Evolutionary conservation across 257 asterid species (phyloP), one percentile per base, ranked within the genome.

Genomic region (Salvia rosmarinus): DNA sequence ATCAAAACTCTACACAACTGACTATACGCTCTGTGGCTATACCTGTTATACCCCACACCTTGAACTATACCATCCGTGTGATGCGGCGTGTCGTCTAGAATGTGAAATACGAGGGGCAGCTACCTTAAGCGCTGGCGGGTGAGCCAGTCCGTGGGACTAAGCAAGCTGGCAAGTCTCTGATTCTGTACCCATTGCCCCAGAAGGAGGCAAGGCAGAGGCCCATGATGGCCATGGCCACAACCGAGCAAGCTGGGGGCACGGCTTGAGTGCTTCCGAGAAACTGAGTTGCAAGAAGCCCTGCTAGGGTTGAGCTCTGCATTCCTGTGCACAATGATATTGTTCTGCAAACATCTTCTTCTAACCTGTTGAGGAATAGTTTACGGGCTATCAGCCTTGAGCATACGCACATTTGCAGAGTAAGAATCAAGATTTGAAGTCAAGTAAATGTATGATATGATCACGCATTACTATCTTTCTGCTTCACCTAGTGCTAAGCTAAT

Each of bases 151-250:
- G 81, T 6, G 84, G 85, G 70, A 72, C 34, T 14, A 86, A 66
- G 52, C 67, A 59, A 5, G 82, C 66, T 0, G 83, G 82, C n/a
- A 89, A 35, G 73, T 88, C 94, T 75, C 97, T 75, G 77, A 95
- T 84, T 49, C 91, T 82, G 56, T 19, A 80, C 19, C 97, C 96
- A 10, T 78, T 78, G 5, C 99, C 99, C 99, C 99, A 95, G 84
- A 88, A 95, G 2, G 98, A 92, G 67, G 99, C 98, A 5, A 95
- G 89, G 66, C 95, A 85, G 32, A 95, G 97, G 60, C 99, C 99
- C 99, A 95, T 89, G 77, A 91, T 91, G 14, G 99, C 98, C 99
- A 91, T 91, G 65, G 92, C 90, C 4, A 95, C 96, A 1, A 91
- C 97, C 0, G 98, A 95, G 82, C 98, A 91, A 73, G 99, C 99